Evolutionary conservation across 2,329 filamentous ascomycete species (phyloP), one percentile per base, ranked within the genome.

Genomic region (Exophiala spinifera): DNA sequence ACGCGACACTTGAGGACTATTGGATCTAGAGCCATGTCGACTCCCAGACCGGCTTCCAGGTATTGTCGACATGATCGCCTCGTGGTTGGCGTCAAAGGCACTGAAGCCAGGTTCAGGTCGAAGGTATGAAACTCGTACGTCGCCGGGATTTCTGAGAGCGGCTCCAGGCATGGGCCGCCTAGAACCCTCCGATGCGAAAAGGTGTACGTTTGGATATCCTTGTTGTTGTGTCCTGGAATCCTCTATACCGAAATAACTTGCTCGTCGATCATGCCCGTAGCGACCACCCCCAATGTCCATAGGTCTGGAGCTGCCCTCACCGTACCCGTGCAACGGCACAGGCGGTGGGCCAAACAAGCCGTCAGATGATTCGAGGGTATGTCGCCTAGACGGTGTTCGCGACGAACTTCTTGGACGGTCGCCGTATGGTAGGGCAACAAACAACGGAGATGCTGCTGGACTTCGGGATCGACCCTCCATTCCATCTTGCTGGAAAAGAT

Each of bases 21-120:
- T 60, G 17, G 61, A 62, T 47, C 62, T 48, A 13, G 62, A 64
- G 21, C 56, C 50, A 48, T 61, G 59, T 10, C 62, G 54, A 42
- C 60, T 64, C 19, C 59, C 61, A 28, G 59, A 59, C 17, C 59
- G 50, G 51, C 62, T 64, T 39, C 46, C 56, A 3, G 62, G 62
- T 49, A 64, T 63, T 3, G 62, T 64, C 7, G 62, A 57, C 55
- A 64, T 62, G 45, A 64, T 64, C 11, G 62, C 61, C 19, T 64
- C 62, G 42, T 64, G 62, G 23, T 64, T 63, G 23, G 61, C 61
- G 21, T 64, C 62, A 46, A 64, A 64, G 7, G 56, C 52, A 50
- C 61, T 64, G 45, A 60, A 61, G n/a, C 48, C 57, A 23, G 50
- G 61, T 42, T 63, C 61, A 10, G 62, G 62, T 51, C 62, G 57